A percentile compares a stretch with the other conserved stretches of the same genome.
phyloP scores from a whole-genome alignment of 1,139 yeast species.

The Zygotorulaspora mrakii region DNA sequence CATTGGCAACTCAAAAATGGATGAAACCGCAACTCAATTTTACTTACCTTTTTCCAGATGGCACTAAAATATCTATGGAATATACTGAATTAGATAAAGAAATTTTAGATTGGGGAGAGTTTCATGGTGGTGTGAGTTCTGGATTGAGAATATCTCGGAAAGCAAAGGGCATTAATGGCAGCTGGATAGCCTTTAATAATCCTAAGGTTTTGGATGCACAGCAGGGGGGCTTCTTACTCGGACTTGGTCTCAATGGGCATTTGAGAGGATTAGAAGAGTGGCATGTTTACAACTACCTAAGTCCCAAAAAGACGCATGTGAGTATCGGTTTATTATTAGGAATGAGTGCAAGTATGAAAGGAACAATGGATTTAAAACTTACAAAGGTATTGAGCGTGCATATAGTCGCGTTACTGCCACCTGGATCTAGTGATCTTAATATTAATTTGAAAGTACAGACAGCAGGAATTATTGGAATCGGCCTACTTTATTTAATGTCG shows the following conservation, averaged over 20 bases:
- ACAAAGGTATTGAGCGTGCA: conserved; percentile 92
- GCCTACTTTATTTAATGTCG: conserved; percentile 71
- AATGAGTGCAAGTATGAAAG: conserved; percentile 83
- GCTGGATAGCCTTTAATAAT: conserved; percentile 88
- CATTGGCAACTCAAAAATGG: conserved; percentile 80
- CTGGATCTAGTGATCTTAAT: conserved; percentile 85
- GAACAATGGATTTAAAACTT: conserved; percentile 80
- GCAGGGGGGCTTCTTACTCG: conserved; percentile 93
- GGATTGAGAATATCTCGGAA: conserved; percentile 73
- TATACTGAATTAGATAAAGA: conserved; percentile 51
- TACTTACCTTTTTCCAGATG: conserved; percentile 63
- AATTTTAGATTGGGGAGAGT: conserved; percentile 75
- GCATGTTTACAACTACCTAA: conserved; percentile 92
- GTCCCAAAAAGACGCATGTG: conserved; percentile 82
- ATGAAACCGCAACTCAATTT: conserved; percentile 76
- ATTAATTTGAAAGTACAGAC: conserved; percentile 82
- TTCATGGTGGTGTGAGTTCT: conserved; percentile 88
- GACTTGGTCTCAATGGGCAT: conserved; percentile 90
- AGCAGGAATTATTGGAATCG: conserved; percentile 89
- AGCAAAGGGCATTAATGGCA: conserved; percentile 73
- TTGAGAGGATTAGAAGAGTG: conserved; percentile 82
- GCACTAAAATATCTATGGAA: conserved; percentile 60
- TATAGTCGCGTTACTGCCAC: conserved; percentile 85
- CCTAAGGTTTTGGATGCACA: conserved; percentile 67
- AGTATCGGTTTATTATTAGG: conserved; percentile 87